Conservation (phyloP, 176 grass and related monocot genomes). For the Aegilops longissima region DNA sequence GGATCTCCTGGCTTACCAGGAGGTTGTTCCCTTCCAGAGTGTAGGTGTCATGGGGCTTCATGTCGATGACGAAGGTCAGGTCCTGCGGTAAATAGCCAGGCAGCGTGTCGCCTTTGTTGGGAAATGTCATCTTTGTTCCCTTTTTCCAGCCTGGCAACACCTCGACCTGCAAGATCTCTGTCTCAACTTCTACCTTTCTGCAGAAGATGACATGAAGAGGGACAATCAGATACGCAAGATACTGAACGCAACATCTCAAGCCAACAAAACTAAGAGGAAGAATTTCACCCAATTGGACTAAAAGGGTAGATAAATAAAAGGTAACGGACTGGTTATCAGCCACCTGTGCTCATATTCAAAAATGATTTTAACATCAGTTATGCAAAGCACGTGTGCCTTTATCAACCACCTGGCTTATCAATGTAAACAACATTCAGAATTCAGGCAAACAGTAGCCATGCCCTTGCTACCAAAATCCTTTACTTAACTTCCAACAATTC, state of each 20-base stretch:
- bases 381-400: slow-evolving; percentile 11
- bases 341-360: too few species aligned
- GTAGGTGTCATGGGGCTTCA: slow-evolving; percentile 70
- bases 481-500: slow-evolving; percentile 21
- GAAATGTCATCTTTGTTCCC: slow-evolving; percentile 77
- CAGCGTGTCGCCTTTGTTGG: slow-evolving; percentile 51
- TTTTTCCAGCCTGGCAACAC: slow-evolving; percentile 69
- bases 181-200: slow-evolving; percentile 43
- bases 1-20: slow-evolving; percentile 42
- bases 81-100: slow-evolving; percentile 46
- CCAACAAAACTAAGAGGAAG: slow-evolving; percentile 19
- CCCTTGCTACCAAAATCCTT: background rate
- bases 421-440: background rate
- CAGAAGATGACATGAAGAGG: slow-evolving; percentile 1
- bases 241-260: slow-evolving; percentile 3
- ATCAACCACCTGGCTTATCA: slow-evolving; percentile 10
- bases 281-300: background rate
- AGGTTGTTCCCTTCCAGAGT: slow-evolving; percentile 65
- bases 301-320: background rate
- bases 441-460: slow-evolving; percentile 7
- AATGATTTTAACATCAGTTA: slow-evolving; percentile 1
- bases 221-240: background rate
- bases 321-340: background rate
- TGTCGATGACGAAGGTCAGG: slow-evolving; percentile 54
- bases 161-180: slow-evolving; percentile 53